Percentiles rank a stretch among this genome's conserved stretches.
phyloP scores from a whole-genome alignment of 208 protist genomes.

The Trypanosoma mega region DNA sequence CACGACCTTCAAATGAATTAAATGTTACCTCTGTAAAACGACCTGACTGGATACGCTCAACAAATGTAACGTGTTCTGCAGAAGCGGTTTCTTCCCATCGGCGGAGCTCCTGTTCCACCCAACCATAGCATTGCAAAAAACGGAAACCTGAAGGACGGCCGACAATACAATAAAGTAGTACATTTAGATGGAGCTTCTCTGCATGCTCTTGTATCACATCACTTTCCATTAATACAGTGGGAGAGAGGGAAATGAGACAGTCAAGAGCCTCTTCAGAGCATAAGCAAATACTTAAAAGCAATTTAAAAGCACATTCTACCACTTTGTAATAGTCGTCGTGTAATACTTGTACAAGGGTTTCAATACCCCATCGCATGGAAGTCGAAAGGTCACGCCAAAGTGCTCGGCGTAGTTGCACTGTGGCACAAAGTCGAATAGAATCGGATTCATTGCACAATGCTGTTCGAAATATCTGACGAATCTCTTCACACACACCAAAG shows the following conservation, averaged over 20 bases:
- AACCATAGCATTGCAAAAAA: conserved; percentile 86
- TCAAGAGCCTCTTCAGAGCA: conserved; percentile 84
- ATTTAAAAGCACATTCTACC: conserved; percentile 77
- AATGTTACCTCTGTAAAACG: conserved; percentile 9
- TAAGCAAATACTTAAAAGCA: conserved; percentile 83
- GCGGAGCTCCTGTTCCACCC: conserved; percentile 80
- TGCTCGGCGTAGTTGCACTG: conserved; percentile 66
- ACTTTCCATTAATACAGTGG: conserved; percentile 84
- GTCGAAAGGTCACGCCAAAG: conserved; percentile 86
- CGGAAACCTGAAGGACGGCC: conserved; percentile 69
- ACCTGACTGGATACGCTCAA: conserved; percentile 56
- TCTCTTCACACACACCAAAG: conserved; percentile 88
- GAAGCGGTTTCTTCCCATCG: conserved; percentile 77
- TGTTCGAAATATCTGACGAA: conserved; percentile 65
- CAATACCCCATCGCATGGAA: conserved; percentile 86
- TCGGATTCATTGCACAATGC: conserved; percentile 62
- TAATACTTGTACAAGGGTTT: conserved; percentile 75
- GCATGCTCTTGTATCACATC: conserved; percentile 66
- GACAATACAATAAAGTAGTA: conserved; percentile 82
- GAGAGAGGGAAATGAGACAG: conserved; percentile 81
- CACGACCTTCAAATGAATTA: conserved; percentile 23
- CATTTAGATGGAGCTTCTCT: conserved; percentile 57
- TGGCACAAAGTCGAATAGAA: conserved; percentile 77
- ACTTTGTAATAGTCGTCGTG: conserved; percentile 77
- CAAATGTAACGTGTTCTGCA: conserved; percentile 42